Conservation (phyloP, 164 flowering plant genomes). For the Umbilicus rupestris region DNA sequence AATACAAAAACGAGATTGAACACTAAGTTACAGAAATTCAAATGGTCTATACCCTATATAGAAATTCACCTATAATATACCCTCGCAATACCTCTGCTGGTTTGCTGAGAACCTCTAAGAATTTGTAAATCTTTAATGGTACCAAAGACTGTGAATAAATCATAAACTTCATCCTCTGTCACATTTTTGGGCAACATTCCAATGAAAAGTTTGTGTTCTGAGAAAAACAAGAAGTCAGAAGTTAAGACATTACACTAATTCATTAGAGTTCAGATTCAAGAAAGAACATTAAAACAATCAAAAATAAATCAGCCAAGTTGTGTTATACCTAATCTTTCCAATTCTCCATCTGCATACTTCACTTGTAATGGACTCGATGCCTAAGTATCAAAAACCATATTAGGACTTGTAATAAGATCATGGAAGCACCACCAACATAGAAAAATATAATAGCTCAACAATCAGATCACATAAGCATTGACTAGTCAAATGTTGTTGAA, state of each 20-base stretch:
- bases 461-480: background rate
- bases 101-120: constrained; percentile 88
- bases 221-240: constrained; percentile 2
- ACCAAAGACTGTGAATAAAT: constrained; percentile 74
- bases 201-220: constrained; percentile 96
- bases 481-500: too few species aligned
- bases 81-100: constrained; percentile 67
- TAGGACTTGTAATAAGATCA: background rate
- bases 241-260: background rate
- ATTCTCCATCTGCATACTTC: constrained; percentile 99
- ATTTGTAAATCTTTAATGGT: constrained; percentile 80
- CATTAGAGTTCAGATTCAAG: background rate
- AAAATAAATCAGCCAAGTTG: too few species aligned
- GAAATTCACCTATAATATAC: background rate
- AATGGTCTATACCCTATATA: background rate
- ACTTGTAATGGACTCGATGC: constrained; percentile 99
- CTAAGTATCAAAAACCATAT: constrained; percentile 34
- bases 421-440: background rate
- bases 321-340: constrained; percentile 91
- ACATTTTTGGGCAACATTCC: constrained; percentile 99
- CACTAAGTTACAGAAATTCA: background rate
- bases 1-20: constrained; percentile 1
- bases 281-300: background rate
- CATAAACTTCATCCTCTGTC: constrained; percentile 69
- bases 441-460: background rate